phyloP scores from a whole-genome alignment of 257 asterid genomes.

The Rhazya stricta region DNA sequence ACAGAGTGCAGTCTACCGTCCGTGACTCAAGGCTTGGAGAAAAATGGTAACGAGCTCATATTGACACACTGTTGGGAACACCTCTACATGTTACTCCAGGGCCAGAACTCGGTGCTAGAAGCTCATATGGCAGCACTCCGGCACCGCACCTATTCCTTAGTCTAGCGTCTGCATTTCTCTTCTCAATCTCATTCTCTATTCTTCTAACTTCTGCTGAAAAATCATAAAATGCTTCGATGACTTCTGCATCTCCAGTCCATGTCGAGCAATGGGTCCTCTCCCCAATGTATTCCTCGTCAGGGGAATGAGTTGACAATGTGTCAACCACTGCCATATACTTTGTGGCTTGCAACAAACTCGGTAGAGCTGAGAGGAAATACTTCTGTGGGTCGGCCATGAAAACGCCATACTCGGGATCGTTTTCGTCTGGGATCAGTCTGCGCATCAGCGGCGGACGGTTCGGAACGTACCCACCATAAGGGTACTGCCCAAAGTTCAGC shows the following conservation, averaged over 20 bases:
- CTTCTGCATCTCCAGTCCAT: conserved; percentile 74
- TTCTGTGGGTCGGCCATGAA: conserved; percentile 73
- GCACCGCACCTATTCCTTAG: conserved; percentile 83
- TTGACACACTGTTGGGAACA: conserved; percentile 92
- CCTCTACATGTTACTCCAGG: conserved; percentile 98
- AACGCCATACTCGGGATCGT: conserved; percentile 59
- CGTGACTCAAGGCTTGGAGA: not conserved
- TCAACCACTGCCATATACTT: conserved; percentile 97
- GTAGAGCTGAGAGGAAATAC: conserved; percentile 67
- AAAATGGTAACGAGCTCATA: conserved; percentile 26
- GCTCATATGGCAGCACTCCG: conserved; percentile 92
- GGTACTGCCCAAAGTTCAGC: conserved; percentile 88
- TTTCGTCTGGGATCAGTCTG: conserved; percentile 64
- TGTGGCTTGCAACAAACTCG: conserved; percentile 84
- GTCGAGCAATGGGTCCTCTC: conserved; percentile 75
- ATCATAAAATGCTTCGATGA: conserved; percentile 56
- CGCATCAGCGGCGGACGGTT: conserved; percentile 94
- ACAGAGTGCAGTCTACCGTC: not conserved
- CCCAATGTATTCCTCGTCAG: conserved; percentile 88
- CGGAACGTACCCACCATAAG: conserved; percentile 93
- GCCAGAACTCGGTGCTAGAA: conserved; percentile 76
- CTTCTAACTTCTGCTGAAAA: conserved; percentile 56
- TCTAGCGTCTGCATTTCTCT: conserved; percentile 38
- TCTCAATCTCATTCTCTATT: conserved; percentile 80
- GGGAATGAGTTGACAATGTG: conserved; percentile 81